phyloP scores from a whole-genome alignment of 2,329 filamentous ascomycete species.

The Lachnellula suecica region DNA sequence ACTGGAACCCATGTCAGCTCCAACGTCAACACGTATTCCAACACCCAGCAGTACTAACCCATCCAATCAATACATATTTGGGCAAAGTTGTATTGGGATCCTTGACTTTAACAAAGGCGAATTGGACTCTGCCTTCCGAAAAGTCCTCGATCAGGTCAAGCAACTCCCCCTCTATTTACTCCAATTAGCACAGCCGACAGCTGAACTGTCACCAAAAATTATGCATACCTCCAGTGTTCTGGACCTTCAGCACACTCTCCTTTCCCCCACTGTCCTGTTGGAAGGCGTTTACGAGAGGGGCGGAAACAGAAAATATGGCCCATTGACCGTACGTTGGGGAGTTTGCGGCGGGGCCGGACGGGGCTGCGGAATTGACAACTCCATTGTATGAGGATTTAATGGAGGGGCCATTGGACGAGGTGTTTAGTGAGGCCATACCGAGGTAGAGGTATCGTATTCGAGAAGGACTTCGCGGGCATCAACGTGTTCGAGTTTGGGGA shows the following conservation, averaged over 20 bases:
- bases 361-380: conserved; percentile 59
- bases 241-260: conserved; percentile 94
- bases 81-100: conserved; percentile 88
- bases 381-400: conserved; percentile 82
- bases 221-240: conserved; percentile 75
- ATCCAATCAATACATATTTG: conserved; percentile 91
- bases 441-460: neutral
- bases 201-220: neutral
- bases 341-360: conserved; percentile 54
- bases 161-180: conserved; percentile 76
- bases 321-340: conserved; percentile 88
- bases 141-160: conserved; percentile 91
- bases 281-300: conserved; percentile 89
- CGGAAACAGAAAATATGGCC: conserved; percentile 91
- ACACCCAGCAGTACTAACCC: conserved; percentile 49
- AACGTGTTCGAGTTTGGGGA: neutral
- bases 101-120: conserved; percentile 94
- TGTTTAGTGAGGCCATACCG: conserved; percentile 75
- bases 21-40: neutral
- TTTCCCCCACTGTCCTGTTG: conserved; percentile 78
- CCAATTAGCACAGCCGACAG: conserved; percentile 16
- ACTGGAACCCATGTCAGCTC: conserved; percentile 48
- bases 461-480: conserved; percentile 1
- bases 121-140: conserved; percentile 94
- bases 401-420: conserved; percentile 75